Percentiles rank a stretch among this genome's conserved stretches.
These are phyloP conservation scores for Rhodocollybia butyracea DNA, from an alignment of 768 basidiomycete genomes.

Conservation along the genomic window DNA sequence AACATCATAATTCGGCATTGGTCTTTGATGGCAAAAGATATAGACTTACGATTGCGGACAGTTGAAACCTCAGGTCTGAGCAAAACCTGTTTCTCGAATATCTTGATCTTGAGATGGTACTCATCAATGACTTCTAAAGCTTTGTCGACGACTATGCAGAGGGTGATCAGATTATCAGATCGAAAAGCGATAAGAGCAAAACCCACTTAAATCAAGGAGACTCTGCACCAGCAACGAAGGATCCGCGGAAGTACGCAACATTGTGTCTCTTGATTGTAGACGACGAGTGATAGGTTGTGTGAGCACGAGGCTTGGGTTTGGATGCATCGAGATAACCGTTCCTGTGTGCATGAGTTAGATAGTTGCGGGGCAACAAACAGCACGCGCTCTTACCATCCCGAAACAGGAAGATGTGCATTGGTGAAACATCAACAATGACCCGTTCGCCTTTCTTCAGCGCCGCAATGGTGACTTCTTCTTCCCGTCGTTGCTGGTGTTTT, in stretches of 20 bases:
- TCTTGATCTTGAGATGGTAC: slow-evolving; percentile 59
- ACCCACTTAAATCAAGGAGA: slow-evolving; percentile 56
- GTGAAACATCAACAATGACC: slow-evolving; percentile 52
- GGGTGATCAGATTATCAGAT: background rate
- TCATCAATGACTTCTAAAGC: slow-evolving; percentile 66
- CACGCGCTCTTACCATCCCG: slow-evolving; percentile 62
- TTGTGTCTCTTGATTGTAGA: slow-evolving; percentile 54
- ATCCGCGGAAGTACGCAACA: slow-evolving; percentile 60
- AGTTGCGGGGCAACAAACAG: slow-evolving; percentile 11
- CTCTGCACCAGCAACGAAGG: slow-evolving; percentile 67
- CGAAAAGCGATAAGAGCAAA: background rate
- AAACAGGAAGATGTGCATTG: slow-evolving; percentile 67
- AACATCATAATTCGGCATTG: no score
- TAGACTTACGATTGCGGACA: slow-evolving; percentile 51
- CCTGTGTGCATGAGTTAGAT: slow-evolving; percentile 29
- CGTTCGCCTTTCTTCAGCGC: slow-evolving; percentile 52
- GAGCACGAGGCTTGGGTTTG: slow-evolving; percentile 41
- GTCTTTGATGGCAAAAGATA: no score
- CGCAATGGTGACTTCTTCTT: slow-evolving; percentile 6
- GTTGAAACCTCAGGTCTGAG: slow-evolving; percentile 58
- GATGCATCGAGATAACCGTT: slow-evolving; percentile 60
- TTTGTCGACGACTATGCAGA: slow-evolving; percentile 56
- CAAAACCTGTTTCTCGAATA: slow-evolving; percentile 59
- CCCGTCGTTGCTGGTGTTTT: background rate
- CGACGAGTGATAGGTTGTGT: slow-evolving; percentile 58